These are phyloP conservation scores for Starmera dryadoides DNA, from an alignment of 805 yeast species.

Conservation along the genomic window DNA sequence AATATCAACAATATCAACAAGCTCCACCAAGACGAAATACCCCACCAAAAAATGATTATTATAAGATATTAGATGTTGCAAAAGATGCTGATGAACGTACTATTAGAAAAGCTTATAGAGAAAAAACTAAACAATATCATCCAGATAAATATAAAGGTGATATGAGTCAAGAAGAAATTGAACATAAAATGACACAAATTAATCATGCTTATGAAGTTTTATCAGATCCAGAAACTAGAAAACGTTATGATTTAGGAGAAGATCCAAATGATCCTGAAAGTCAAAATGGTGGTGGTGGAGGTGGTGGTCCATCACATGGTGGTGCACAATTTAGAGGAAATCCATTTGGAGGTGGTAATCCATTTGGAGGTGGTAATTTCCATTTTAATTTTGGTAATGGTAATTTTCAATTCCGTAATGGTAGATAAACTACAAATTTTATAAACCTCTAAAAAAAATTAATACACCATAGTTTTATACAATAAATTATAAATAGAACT, in stretches of 20 bases:
- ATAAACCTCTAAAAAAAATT: no score
- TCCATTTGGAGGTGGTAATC: constrained; percentile 3
- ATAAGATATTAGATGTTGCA: constrained; percentile 65
- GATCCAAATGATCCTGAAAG: constrained; percentile 38
- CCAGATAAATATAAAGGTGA: constrained; percentile 87
- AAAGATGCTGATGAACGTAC: constrained; percentile 62
- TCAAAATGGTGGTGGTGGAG: no score
- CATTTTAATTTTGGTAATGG: constrained; percentile 1
- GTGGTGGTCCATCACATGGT: neutral
- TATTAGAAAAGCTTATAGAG: constrained; percentile 75
- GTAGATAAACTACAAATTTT: neutral
- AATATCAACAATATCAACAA: constrained; percentile 31
- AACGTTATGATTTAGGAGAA: constrained; percentile 59
- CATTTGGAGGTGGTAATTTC: constrained; percentile 1
- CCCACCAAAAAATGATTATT: constrained; percentile 55
- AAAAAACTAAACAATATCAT: constrained; percentile 73
- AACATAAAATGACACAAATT: constrained; percentile 81
- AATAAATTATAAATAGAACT: no score
- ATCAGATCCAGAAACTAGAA: constrained; percentile 55
- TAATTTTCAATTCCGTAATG: neutral
- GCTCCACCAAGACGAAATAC: constrained; percentile 25
- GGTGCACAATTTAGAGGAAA: constrained; percentile 1
- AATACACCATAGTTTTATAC: neutral
- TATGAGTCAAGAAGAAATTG: constrained; percentile 59
- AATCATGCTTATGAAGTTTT: constrained; percentile 89